Conservation (phyloP, 768 basidiomycete genomes). For the Boletus coccyginus region DNA sequence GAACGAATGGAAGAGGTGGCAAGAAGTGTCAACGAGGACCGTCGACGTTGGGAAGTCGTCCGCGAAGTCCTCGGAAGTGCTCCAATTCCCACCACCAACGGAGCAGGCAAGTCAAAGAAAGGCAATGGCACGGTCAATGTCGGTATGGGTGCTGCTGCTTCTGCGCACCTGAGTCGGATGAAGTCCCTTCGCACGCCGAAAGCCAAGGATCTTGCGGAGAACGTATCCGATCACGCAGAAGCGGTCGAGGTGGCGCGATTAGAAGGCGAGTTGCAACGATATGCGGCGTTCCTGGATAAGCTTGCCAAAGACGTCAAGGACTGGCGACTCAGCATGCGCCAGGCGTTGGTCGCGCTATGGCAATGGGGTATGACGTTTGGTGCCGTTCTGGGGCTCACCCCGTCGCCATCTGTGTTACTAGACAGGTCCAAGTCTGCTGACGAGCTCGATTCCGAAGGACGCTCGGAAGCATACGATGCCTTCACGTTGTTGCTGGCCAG, state of each 20-base stretch:
- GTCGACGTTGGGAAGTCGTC: conserved; percentile 74
- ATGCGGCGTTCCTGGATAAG: conserved; percentile 56
- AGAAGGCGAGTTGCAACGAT: conserved; percentile 54
- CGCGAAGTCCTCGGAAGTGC: conserved; percentile 60
- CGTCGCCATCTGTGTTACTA: conserved; percentile 29
- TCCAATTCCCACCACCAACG: conserved; percentile 35
- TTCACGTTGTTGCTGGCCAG: conserved; percentile 59
- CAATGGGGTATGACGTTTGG: conserved; percentile 68
- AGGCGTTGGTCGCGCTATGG: conserved; percentile 47
- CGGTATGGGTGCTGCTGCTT: conserved; percentile 47
- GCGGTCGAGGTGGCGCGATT: conserved; percentile 52
- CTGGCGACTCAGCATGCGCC: conserved; percentile 56
- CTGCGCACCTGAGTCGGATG: conserved; percentile 61
- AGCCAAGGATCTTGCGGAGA: conserved; percentile 31
- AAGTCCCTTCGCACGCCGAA: conserved; percentile 44
- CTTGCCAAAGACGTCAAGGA: conserved; percentile 61
- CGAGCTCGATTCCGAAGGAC: conserved; percentile 23
- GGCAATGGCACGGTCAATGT: conserved; percentile 39
- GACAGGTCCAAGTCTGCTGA: conserved; percentile 5
- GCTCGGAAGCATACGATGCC: conserved; percentile 67
- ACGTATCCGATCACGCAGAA: conserved; percentile 36
- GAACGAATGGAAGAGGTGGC: conserved; percentile 68
- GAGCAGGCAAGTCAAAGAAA: conserved; percentile 38
- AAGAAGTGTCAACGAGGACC: conserved; percentile 73
- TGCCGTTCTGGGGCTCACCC: conserved; percentile 59